Conservation (phyloP, 495 filamentous ascomycete genomes). For the Trichoderma erinaceum region DNA sequence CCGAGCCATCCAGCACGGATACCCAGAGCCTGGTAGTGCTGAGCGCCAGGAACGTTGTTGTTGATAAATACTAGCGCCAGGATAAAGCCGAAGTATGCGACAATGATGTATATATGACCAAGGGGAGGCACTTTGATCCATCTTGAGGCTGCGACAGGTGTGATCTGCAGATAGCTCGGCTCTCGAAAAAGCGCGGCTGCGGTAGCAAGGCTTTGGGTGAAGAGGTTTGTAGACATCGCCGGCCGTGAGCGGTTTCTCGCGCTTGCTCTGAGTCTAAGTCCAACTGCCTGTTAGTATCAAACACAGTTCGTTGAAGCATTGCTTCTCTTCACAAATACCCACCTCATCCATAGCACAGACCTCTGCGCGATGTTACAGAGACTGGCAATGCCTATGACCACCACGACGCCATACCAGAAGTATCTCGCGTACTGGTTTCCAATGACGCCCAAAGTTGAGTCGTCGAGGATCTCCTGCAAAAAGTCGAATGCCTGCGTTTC, state of each 20-base stretch:
- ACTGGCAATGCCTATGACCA: conserved; percentile 1
- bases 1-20: conserved; percentile 2
- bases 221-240: neutral
- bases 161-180: conserved; percentile 4
- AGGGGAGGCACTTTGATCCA: neutral
- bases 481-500: conserved; percentile 1
- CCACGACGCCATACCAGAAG: conserved; percentile 5
- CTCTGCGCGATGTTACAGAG: conserved; percentile 4
- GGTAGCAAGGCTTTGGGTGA: neutral
- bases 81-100: neutral
- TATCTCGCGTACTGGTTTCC: neutral
- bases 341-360: neutral
- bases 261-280: neutral
- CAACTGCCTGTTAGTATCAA: neutral
- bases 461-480: conserved; percentile 5
- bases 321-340: neutral
- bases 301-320: neutral
- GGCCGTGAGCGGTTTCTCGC: neutral
- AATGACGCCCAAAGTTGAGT: neutral
- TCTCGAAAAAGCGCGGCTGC: neutral
- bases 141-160: neutral
- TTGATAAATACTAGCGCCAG: neutral
- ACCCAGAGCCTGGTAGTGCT: conserved; percentile 5
- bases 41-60: conserved; percentile 7
- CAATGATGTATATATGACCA: neutral